Conservation (phyloP, 371 early-diverging fungal genomes). For the Mortierella sp. region DNA sequence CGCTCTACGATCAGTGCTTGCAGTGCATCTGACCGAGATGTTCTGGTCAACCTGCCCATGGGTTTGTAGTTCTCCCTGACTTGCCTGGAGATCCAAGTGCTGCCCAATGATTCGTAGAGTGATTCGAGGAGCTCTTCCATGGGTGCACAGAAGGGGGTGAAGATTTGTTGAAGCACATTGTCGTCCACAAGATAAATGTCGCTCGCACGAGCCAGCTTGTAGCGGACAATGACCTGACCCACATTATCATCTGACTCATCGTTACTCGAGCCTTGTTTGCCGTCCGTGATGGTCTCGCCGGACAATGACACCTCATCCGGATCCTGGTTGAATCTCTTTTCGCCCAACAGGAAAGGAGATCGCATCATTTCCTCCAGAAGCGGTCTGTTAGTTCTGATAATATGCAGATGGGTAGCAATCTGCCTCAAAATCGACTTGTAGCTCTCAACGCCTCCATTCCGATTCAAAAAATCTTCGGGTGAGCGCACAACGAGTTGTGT, state of each 20-base stretch:
- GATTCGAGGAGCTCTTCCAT: conserved; percentile 73
- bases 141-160: conserved; percentile 78
- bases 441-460: conserved; percentile 70
- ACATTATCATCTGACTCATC: conserved; percentile 10
- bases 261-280: conserved; percentile 24
- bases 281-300: conserved; percentile 6
- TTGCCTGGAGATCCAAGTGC: conserved; percentile 71
- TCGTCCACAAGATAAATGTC: conserved; percentile 88
- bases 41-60: conserved; percentile 60
- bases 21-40: conserved; percentile 63
- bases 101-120: conserved; percentile 77
- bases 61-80: conserved; percentile 66
- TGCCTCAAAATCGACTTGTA: conserved; percentile 79
- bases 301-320: conserved; percentile 18
- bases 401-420: conserved; percentile 76
- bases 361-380: conserved; percentile 71
- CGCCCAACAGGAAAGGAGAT: conserved; percentile 67
- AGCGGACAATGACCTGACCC: conserved; percentile 62
- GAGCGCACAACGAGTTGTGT: conserved; percentile 75
- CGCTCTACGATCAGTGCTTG: conserved; percentile 79
- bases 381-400: conserved; percentile 57
- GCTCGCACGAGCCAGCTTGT: conserved; percentile 72
- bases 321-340: conserved; percentile 35
- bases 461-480: conserved; percentile 76
- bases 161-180: conserved; percentile 77